These are phyloP conservation scores for Euphorbia pulcherrima DNA, from an alignment of 345 rosid genomes.

Conservation along the genomic window DNA sequence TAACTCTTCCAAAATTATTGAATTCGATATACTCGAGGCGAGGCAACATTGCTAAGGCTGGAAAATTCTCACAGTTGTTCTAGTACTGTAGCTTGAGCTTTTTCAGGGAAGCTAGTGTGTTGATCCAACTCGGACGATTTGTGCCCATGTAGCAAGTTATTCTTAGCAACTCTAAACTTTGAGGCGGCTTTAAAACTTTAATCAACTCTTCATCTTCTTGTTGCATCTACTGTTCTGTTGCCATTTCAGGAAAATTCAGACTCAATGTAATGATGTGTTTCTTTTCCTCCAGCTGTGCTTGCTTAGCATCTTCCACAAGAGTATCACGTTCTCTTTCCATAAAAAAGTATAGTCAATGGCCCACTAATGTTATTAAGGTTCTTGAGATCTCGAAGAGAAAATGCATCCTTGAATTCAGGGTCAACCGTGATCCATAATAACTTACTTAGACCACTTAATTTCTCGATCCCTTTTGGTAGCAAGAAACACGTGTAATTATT, in stretches of 20 bases:
- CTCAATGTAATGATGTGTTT: background rate
- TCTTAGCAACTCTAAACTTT: background rate
- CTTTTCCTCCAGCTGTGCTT: background rate
- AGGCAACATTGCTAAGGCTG: background rate
- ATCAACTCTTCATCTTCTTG: background rate
- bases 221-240: too few relatives aligned
- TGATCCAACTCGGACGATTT: background rate
- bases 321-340: background rate
- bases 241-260: background rate
- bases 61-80: background rate
- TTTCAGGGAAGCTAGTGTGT: background rate
- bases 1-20: background rate
- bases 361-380: background rate
- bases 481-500: background rate
- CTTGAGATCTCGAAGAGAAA: background rate
- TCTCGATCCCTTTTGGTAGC: background rate
- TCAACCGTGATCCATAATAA: background rate
- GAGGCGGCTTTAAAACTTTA: background rate
- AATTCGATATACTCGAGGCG: background rate
- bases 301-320: background rate
- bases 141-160: background rate
- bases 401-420: background rate
- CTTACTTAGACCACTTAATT: background rate
- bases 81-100: background rate
- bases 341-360: background rate